Evolutionary conservation across 345 rosid species (phyloP).

Genomic region (Eucalyptus viminalis): DNA sequence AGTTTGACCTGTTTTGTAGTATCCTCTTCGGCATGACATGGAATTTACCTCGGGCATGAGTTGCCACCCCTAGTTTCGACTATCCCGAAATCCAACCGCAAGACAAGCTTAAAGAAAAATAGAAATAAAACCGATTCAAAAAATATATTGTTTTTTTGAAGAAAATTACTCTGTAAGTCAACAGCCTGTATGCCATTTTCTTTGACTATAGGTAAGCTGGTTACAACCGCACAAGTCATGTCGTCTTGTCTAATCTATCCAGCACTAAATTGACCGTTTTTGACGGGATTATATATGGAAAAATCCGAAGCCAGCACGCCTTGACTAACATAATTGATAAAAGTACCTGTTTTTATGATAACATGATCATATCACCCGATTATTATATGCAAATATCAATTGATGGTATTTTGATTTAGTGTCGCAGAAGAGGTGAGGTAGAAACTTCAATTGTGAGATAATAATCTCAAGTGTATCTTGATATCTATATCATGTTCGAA

Average conservation of each 20-base stretch:
- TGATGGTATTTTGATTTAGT: background rate
- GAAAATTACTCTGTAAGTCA: background rate
- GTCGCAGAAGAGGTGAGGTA: background rate
- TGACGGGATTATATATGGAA: background rate
- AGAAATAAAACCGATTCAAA: background rate
- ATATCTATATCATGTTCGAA: background rate
- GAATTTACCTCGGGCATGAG: background rate
- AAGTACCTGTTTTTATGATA: background rate
- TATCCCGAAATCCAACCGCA: background rate
- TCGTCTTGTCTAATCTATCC: background rate
- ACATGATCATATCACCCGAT: background rate
- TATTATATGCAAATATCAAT: background rate
- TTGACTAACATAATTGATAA: background rate
- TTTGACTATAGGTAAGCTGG: background rate
- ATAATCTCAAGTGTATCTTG: background rate
- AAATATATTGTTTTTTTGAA: background rate
- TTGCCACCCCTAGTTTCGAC: background rate
- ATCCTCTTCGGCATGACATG: background rate
- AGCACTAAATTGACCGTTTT: background rate
- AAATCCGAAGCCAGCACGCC: background rate
- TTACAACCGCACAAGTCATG: background rate
- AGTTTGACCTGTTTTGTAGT: background rate
- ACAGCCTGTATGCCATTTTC: background rate
- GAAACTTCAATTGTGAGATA: background rate
- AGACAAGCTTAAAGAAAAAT: background rate